A percentile compares a stretch with the other conserved stretches of the same genome.
phyloP scores from a whole-genome alignment of 2,329 filamentous ascomycete species.

The Aspergillus carbonarius region DNA sequence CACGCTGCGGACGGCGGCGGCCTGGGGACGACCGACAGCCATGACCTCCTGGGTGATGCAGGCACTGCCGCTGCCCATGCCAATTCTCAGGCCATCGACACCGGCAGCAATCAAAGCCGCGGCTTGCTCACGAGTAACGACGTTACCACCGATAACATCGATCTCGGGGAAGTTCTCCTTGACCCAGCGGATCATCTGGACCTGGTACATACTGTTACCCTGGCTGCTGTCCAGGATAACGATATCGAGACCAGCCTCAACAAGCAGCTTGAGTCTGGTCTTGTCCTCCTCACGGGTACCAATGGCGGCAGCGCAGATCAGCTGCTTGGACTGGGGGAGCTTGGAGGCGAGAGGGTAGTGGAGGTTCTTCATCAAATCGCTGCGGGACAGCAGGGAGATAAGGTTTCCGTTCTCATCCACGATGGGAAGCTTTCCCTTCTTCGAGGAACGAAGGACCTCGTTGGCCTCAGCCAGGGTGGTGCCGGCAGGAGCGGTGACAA shows the following conservation, averaged over 20 bases:
- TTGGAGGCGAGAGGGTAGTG: slow-evolving; percentile 97
- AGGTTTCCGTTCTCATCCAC: slow-evolving; percentile 81
- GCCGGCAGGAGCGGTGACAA: slow-evolving; percentile 81
- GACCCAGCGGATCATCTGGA: slow-evolving; percentile 96
- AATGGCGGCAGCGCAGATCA: slow-evolving; percentile 91
- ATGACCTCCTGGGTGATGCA: slow-evolving; percentile 99
- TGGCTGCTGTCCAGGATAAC: slow-evolving; percentile 95
- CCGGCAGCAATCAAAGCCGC: slow-evolving; percentile 88
- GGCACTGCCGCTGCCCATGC: slow-evolving; percentile 96
- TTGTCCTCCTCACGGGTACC: slow-evolving; percentile 95
- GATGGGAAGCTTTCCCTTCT: slow-evolving; percentile 97
- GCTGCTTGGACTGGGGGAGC: slow-evolving; percentile 93
- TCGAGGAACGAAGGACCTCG: slow-evolving; percentile 86
- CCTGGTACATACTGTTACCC: slow-evolving; percentile 97
- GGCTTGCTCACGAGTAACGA: slow-evolving; percentile 95
- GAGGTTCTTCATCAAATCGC: slow-evolving; percentile 97
- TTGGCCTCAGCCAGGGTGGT: slow-evolving; percentile 88
- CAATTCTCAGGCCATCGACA: slow-evolving; percentile 93
- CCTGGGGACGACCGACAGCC: slow-evolving; percentile 96
- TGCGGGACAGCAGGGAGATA: slow-evolving; percentile 87
- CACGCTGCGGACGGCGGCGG: slow-evolving; percentile 87
- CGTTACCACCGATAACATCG: slow-evolving; percentile 97
- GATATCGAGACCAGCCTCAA: slow-evolving; percentile 92
- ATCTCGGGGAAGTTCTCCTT: slow-evolving; percentile 82
- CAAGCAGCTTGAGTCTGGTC: slow-evolving; percentile 76